Evolutionary conservation across 2,329 filamentous ascomycete genomes (phyloP).

Genomic region (Sclerotinia sclerotiorum): DNA sequence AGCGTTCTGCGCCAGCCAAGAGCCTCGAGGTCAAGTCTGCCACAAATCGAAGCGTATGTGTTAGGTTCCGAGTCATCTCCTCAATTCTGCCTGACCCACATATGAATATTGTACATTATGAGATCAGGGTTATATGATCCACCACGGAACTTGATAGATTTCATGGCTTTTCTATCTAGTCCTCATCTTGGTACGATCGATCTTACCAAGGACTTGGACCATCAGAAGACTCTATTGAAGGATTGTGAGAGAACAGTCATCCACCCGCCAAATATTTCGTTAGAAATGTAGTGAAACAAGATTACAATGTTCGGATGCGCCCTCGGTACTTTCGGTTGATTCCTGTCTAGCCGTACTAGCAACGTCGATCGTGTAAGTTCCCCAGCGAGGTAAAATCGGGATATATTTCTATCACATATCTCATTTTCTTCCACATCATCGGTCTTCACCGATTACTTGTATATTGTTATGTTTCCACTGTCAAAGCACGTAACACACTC

Average conservation of each 20-base stretch:
- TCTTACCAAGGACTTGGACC: neutral
- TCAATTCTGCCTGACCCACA: neutral
- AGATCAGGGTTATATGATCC: neutral
- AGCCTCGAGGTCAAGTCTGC: neutral
- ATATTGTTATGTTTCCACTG: neutral
- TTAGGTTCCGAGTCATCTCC: neutral
- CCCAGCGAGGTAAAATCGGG: neutral
- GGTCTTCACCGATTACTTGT: slow-evolving; percentile 1
- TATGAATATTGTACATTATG: neutral
- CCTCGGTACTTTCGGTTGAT: slow-evolving; percentile 10
- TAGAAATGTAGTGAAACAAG: neutral
- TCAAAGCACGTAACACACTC: neutral
- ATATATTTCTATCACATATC: slow-evolving; percentile 10
- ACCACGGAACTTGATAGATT: slow-evolving; percentile 1
- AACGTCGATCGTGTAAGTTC: slow-evolving; percentile 9
- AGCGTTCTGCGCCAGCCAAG: neutral
- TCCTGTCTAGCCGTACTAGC: neutral
- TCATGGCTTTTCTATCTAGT: slow-evolving; percentile 13
- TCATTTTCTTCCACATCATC: neutral
- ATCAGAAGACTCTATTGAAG: slow-evolving; percentile 7
- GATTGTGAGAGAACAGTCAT: neutral
- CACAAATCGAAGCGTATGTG: neutral
- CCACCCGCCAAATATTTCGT: neutral
- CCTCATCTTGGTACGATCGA: slow-evolving; percentile 8
- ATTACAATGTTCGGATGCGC: neutral